These are phyloP conservation scores for Botryococcus braunii DNA, from an alignment of 163 green algal species.

Conservation along the genomic window DNA sequence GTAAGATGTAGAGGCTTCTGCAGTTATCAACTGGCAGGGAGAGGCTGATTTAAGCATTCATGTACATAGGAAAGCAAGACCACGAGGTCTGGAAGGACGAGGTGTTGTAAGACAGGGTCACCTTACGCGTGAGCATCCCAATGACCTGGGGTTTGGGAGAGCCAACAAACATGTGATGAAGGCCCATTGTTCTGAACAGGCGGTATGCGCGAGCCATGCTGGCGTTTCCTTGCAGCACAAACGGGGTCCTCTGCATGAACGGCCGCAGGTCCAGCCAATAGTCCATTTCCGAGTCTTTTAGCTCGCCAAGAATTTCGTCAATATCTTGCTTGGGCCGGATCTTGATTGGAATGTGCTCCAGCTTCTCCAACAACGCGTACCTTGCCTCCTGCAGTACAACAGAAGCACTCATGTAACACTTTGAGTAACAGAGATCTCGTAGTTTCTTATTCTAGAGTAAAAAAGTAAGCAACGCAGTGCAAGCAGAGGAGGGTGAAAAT, in stretches of 20 bases:
- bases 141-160: conserved; percentile 37
- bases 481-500: no score
- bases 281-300: conserved; percentile 7
- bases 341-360: conserved; percentile 36
- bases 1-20: background rate
- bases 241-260: conserved; percentile 63
- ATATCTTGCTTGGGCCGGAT: conserved; percentile 25
- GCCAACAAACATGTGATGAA: conserved; percentile 57
- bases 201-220: conserved; percentile 45
- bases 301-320: conserved; percentile 14
- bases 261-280: conserved; percentile 41
- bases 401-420: no score
- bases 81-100: background rate
- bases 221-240: conserved; percentile 41
- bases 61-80: background rate
- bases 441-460: no score
- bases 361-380: conserved; percentile 19
- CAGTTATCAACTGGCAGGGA: background rate
- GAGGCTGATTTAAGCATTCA: background rate
- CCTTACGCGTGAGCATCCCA: conserved; percentile 51
- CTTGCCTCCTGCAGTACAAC: conserved; percentile 20
- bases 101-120: background rate
- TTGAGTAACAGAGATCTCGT: no score
- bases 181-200: conserved; percentile 60
- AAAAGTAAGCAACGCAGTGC: no score